Conservation (phyloP, 2,329 filamentous ascomycete genomes). For the Fusarium lyarnte region DNA sequence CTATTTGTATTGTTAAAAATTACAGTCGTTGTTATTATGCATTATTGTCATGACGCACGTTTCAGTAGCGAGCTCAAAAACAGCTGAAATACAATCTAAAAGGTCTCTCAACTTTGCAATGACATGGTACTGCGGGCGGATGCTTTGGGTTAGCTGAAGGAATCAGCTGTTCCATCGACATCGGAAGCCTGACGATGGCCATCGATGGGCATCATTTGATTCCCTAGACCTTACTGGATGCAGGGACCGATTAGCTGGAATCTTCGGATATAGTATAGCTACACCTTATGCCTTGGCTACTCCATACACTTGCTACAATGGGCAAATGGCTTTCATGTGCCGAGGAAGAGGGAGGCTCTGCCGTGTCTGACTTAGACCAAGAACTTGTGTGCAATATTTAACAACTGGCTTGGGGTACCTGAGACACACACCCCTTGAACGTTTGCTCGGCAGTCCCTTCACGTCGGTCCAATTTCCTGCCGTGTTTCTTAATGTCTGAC, state of each 20-base stretch:
- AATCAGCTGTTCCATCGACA: neutral
- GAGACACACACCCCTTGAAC: neutral
- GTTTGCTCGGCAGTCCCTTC: neutral
- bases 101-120: neutral
- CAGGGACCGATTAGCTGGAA: neutral
- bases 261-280: neutral
- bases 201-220: neutral
- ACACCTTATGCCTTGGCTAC: neutral
- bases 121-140: neutral
- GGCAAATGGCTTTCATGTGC: neutral
- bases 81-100: neutral
- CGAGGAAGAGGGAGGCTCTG: neutral
- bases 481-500: neutral
- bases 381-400: neutral
- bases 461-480: neutral
- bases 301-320: neutral
- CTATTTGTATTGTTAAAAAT: neutral
- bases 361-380: neutral
- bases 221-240: neutral
- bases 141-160: neutral
- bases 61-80: neutral
- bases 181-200: neutral
- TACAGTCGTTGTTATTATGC: neutral
- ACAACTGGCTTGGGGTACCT: neutral
- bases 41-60: neutral